These are phyloP conservation scores for Clausena lansium DNA, from an alignment of 345 rosid genomes.

Conservation along the genomic window DNA sequence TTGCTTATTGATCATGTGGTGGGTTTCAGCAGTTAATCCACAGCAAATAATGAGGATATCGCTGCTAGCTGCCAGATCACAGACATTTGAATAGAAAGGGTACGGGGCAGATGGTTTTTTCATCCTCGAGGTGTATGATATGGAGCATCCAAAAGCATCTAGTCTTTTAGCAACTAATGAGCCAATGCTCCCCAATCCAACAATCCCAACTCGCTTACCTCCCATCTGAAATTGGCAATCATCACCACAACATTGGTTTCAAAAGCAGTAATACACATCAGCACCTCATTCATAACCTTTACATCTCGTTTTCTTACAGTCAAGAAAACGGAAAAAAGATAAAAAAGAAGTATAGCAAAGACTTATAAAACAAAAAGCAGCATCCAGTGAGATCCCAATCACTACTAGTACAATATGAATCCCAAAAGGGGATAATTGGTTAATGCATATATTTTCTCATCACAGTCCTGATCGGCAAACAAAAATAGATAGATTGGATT, in stretches of 20 bases:
- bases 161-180: slow-evolving; percentile 36
- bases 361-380: too few species aligned
- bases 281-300: not conserved
- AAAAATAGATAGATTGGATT: too few species aligned
- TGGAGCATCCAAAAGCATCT: slow-evolving; percentile 41
- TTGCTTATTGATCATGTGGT: slow-evolving; percentile 43
- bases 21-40: slow-evolving; percentile 33
- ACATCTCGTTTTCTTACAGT: not conserved
- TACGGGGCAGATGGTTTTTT: slow-evolving; percentile 30
- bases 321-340: not conserved
- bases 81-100: slow-evolving; percentile 28
- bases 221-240: slow-evolving; percentile 34
- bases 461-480: too few species aligned
- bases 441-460: too few species aligned
- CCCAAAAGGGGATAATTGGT: too few species aligned
- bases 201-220: slow-evolving; percentile 46
- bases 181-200: slow-evolving; percentile 52
- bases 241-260: not conserved
- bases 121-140: slow-evolving; percentile 41
- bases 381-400: too few species aligned
- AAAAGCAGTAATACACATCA: not conserved
- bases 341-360: too few species aligned
- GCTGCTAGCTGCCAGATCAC: slow-evolving; percentile 38
- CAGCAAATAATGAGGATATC: slow-evolving; percentile 44
- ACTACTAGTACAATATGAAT: too few species aligned